Base-by-base conservation (phyloP, 1,284 basidiomycete genomes). In the Irpex sp. region DNA sequence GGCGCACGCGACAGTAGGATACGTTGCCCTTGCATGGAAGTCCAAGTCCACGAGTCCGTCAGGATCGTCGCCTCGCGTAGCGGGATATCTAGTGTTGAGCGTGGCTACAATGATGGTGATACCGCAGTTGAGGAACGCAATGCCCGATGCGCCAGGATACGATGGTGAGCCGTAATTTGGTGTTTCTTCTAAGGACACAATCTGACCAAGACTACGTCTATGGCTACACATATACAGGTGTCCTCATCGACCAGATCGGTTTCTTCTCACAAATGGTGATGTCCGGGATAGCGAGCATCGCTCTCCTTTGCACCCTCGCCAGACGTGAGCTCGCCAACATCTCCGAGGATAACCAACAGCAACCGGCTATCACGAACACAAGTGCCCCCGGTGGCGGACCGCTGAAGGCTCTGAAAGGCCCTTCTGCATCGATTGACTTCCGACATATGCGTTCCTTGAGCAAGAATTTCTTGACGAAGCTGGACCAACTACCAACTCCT, bases 211-310 rank as follows among this genome's bases (percentile, higher is more conserved):
- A 26, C 26, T 26, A 26, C 26, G 26, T 56, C 31, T 33, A n/a
- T 21, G 17, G 31, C 4, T 56, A 33, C 5, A 35, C 15, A 13
- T 55, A 57, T 9, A 7, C 33, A 83, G 82, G 81, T 62, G 78
- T 83, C 15, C 71, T 84, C 17, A 80, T 84, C 59, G 83, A 86
- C 68, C 76, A 74, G 60, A 83, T 86, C 53, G 84, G 83, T 3
- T 83, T 79, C 69, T 84, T 86, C 70, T 82, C 83, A 6, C 83
- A 86, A 68, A 83, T 84, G 81, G 72, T 83, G n/a, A 71, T 83
- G 35, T 71, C 76, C 21, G 76, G 78, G 7, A 69, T 78, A 1
- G 79, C 78, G 5, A 74, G 76, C 15, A 71, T 82, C 37, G 64
- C 73, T 15, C 72, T 84, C 3, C 73, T 85, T 47, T 69, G 81